Evolutionary conservation across 2,329 filamentous ascomycete species (phyloP), one percentile per base, ranked within the genome.

Genomic region (Fusarium sp.): DNA sequence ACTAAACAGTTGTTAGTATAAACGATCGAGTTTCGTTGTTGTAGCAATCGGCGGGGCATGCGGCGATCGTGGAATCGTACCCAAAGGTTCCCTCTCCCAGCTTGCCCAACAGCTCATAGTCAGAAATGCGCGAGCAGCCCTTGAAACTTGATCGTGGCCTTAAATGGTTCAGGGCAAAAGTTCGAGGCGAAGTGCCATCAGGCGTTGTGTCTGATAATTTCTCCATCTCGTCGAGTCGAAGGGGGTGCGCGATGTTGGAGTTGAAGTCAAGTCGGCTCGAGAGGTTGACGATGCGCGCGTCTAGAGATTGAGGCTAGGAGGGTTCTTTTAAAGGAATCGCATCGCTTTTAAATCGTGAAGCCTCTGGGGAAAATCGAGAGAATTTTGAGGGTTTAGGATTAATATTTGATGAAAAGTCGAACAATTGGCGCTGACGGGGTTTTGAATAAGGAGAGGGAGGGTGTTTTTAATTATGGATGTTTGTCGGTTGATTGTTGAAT

Each of bases 41-140:
- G 11, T 11, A 23, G 30, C 42, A 56, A 27, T 69, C 37, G 32
- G 59, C 72, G 61, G 74, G 63, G 42, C 45, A 34, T 58, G 68
- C 40, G 50, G 28, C 37, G 28, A 47, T 40, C 46, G 46, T 46
- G 58, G 57, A 40, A 51, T 77, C 88, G 74, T 82, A 92, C 90
- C 95, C 95, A 82, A 98, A 98, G 23, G 95, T 98, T 66, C 95
- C 95, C 80, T 98, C 95, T 73, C 95, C 95, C 59, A 99, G 88
- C 82, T 97, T 97, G 55, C 89, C 89, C 72, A 92, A 82, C 40
- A 96, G 83, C 73, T 94, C 92, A 79, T 96, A 97, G 72, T 94
- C 91, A 72, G 84, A 83, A 72, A 97, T 94, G 75, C 88, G 89
- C 50, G 94, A 96, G 84, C 95, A 98, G 67, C 96, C 96, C 55